Base-by-base conservation (phyloP, 2,329 filamentous ascomycete species). In the Fusarium duplospermum region DNA sequence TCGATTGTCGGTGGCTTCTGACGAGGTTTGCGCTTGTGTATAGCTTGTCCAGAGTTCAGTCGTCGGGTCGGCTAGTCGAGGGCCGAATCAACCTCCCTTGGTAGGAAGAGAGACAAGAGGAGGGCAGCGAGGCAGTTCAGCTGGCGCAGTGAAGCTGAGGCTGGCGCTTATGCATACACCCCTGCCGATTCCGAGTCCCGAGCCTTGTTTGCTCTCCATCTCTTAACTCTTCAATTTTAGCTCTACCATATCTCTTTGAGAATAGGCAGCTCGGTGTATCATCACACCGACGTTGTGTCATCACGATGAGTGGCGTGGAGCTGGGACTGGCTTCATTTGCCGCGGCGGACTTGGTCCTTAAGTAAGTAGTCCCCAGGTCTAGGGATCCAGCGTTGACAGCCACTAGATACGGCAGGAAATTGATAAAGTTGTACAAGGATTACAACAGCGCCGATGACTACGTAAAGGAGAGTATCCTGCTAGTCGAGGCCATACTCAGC, bases 401-500 rank as follows among this genome's bases (percentile, higher is more conserved):
- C 27, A 31, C 50, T 8, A 57, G 54, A 13, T 57, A 57, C 10
- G 54, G 54, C 31, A 16, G 22, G 22, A 24, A 22, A 18, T 36
- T 62, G 18, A 29, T 64, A 7, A 57, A n/a, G 20, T 31, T 67
- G 5, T 69, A 64, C 33, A 52, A 58, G 13, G 60, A 57, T 13
- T 61, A 64, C n/a, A 60, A 64, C 16, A 31, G 38, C 20, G 47
- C 69, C 20, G 52, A 64, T n/a, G 24, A 64, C 16, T 22, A 33
- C 10, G 45, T 67, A 27, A 61, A 36, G 9, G 63, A 70, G 38
- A 69, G 57, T 4, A 13, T 61, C 22, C 54, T 67, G 8, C 16
- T 64, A 3, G 45, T 70, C 18, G 69, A 70, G 22, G 38, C 35
- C 7, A 38, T 58, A 10, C 57, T 58, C 38, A 67, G 45, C 20